Conservation (phyloP, 129 eudicot genomes). For the Glebionis coronaria region DNA sequence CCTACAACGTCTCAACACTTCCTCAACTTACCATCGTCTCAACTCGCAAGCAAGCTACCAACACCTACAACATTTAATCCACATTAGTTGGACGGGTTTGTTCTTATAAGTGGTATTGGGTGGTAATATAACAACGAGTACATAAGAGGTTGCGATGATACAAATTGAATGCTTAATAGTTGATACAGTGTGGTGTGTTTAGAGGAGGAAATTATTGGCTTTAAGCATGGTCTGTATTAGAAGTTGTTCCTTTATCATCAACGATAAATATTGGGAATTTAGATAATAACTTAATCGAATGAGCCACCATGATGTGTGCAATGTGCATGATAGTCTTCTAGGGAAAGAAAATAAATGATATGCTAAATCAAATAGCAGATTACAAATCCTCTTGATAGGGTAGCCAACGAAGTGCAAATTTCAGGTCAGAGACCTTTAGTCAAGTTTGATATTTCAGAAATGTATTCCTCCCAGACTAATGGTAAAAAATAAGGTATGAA, state of each 20-base stretch:
- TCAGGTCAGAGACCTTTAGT: slow-evolving; percentile 34
- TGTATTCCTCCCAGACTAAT: no score
- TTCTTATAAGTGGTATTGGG: no score
- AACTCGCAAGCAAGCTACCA: no score
- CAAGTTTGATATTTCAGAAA: slow-evolving; percentile 41
- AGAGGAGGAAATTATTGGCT: slow-evolving; percentile 68
- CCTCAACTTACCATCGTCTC: no score
- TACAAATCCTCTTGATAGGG: slow-evolving; percentile 31
- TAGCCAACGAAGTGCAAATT: slow-evolving; percentile 19
- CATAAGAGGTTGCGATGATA: no score
- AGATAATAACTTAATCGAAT: slow-evolving; percentile 22
- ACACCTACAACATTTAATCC: no score
- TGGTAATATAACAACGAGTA: no score
- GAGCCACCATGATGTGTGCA: slow-evolving; percentile 14
- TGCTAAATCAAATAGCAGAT: slow-evolving; percentile 31
- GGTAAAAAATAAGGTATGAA: slow-evolving; percentile 27
- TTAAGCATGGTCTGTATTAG: slow-evolving; percentile 53
- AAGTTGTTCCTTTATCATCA: slow-evolving; percentile 54
- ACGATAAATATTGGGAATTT: slow-evolving; percentile 32
- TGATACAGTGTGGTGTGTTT: slow-evolving; percentile 49
- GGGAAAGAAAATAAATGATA: slow-evolving; percentile 53
- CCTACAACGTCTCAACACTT: no score
- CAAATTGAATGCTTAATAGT: no score
- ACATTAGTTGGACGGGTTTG: no score
- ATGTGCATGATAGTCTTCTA: slow-evolving; percentile 25